A percentile compares a stretch with the other conserved stretches of the same genome.
phyloP scores from a whole-genome alignment of 2,329 filamentous ascomycete genomes.

The Colletotrichum lindemuthianum region DNA sequence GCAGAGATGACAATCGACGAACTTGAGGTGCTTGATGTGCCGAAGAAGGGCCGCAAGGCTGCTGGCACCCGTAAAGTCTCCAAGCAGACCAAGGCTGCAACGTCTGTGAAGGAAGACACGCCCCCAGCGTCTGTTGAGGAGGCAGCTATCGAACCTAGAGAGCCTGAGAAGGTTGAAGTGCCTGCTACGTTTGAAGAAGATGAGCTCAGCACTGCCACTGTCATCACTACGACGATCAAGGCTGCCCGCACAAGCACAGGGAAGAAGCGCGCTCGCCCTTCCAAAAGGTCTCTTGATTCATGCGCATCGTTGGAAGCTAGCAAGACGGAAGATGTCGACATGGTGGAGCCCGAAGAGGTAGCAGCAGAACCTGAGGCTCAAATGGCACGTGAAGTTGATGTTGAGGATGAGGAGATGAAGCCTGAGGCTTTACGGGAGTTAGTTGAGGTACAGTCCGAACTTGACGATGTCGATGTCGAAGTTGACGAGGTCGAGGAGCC shows the following conservation, averaged over 20 bases:
- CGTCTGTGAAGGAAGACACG: conserved; percentile 44
- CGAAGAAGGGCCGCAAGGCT: conserved; percentile 66
- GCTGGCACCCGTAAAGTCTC: conserved; percentile 60
- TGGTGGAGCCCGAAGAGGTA: not conserved
- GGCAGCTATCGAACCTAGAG: not conserved
- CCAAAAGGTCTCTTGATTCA: conserved; percentile 44
- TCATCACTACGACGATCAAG: conserved; percentile 50
- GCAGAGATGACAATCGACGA: conserved; percentile 53
- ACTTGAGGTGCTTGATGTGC: conserved; percentile 53
- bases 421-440: conserved; percentile 38
- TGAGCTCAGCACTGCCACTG: conserved; percentile 55
- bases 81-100: conserved; percentile 58
- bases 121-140: conserved; percentile 36
- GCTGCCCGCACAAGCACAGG: conserved; percentile 23
- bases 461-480: conserved; percentile 18
- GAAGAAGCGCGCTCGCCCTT: conserved; percentile 47
- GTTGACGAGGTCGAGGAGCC: not conserved
- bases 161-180: conserved; percentile 28
- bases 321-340: conserved; percentile 19
- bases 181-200: conserved; percentile 43
- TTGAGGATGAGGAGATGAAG: conserved; percentile 35
- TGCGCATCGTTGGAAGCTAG: conserved; percentile 36
- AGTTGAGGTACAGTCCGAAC: conserved; percentile 25
- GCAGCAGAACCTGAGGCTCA: not conserved
- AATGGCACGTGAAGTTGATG: not conserved